A percentile compares a stretch with the other conserved stretches of the same genome.
Conservation (phyloP, 2,329 filamentous ascomycete genomes). For the Cercospora sp. region DNA sequence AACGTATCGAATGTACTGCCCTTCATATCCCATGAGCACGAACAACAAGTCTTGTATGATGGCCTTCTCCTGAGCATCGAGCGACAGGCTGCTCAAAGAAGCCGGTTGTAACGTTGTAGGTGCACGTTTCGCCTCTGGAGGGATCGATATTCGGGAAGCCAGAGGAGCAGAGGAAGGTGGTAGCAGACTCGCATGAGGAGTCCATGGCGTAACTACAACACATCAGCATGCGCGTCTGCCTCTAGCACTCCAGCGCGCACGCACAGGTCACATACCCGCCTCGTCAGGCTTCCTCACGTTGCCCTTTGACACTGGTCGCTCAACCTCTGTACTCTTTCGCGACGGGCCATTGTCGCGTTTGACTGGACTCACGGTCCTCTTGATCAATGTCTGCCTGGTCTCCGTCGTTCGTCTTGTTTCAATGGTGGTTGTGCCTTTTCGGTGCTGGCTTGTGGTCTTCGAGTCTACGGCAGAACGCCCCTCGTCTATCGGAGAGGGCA, state of each 20-base stretch:
- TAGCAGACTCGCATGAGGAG: slow-evolving; percentile 74
- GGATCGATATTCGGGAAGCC: slow-evolving; percentile 65
- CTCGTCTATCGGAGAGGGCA: slow-evolving; percentile 23
- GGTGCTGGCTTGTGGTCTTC: slow-evolving; percentile 21
- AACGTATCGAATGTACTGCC: slow-evolving; percentile 90
- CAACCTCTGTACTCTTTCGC: slow-evolving; percentile 25
- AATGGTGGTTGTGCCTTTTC: slow-evolving; percentile 26
- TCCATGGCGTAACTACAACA: slow-evolving; percentile 60
- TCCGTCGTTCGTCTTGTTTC: slow-evolving; percentile 26
- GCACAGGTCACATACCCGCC: slow-evolving; percentile 29
- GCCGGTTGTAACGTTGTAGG: slow-evolving; percentile 68
- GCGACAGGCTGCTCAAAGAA: slow-evolving; percentile 67
- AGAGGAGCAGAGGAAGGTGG: slow-evolving; percentile 70
- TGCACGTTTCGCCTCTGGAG: slow-evolving; percentile 64
- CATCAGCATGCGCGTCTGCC: slow-evolving; percentile 14
- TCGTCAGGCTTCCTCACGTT: slow-evolving; percentile 19
- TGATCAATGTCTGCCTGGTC: slow-evolving; percentile 26
- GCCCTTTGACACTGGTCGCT: slow-evolving; percentile 24
- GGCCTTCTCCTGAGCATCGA: slow-evolving; percentile 81
- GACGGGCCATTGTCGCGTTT: slow-evolving; percentile 23
- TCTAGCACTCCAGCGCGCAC: slow-evolving; percentile 8
- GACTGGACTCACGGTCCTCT: slow-evolving; percentile 25
- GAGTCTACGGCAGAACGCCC: slow-evolving; percentile 20
- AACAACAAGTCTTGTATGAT: slow-evolving; percentile 90
- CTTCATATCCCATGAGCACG: slow-evolving; percentile 97